phyloP scores from a whole-genome alignment of 306 rosid genomes.

The Acacia melanoxylon region DNA sequence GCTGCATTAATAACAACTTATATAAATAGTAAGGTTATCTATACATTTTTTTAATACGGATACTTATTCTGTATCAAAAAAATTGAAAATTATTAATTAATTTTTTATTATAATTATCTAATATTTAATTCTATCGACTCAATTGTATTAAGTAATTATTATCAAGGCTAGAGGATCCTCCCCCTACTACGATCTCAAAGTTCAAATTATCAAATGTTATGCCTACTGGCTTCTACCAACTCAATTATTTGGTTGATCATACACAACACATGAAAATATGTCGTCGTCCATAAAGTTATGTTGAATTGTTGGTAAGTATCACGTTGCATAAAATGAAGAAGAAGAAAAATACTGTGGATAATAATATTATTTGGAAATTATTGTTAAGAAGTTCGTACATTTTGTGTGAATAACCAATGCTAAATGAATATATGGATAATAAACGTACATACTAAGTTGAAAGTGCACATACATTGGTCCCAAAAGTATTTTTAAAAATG shows the following conservation, averaged over 20 bases:
- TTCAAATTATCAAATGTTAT: too few relatives aligned
- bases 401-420: neutral
- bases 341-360: neutral
- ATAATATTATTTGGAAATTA: neutral
- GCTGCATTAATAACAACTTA: too few relatives aligned
- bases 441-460: too few relatives aligned
- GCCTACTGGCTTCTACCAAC: neutral
- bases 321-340: neutral
- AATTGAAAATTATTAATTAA: too few relatives aligned
- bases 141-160: too few relatives aligned
- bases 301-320: neutral
- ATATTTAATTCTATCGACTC: too few relatives aligned
- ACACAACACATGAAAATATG: neutral
- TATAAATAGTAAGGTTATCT: neutral
- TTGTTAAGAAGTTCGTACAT: neutral
- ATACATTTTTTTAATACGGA: too few relatives aligned
- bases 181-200: too few relatives aligned
- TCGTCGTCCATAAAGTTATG: neutral
- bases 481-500: too few relatives aligned
- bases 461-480: too few relatives aligned
- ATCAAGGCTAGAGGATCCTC: too few relatives aligned
- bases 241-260: neutral
- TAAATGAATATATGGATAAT: neutral
- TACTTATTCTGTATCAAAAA: too few relatives aligned
- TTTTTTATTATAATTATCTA: neutral